Conservation (phyloP, 352 stramenopile genomes). For the Globisporangium cylindrosporum region DNA sequence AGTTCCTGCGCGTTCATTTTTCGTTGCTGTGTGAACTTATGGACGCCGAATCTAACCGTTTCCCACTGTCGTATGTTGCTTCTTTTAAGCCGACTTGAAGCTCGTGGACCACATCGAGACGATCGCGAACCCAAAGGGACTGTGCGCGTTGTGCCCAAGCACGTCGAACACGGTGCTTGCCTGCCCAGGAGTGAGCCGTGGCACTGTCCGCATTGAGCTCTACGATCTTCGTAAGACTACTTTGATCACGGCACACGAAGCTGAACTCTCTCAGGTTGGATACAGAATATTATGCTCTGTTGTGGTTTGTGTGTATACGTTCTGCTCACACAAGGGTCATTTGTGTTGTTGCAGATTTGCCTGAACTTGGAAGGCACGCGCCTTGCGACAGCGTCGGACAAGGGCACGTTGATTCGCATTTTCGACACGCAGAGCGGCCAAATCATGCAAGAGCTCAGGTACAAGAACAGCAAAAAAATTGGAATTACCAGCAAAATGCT, state of each 20-base stretch:
- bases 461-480: background rate
- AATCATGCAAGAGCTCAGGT: constrained; percentile 86
- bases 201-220: constrained; percentile 95
- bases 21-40: background rate
- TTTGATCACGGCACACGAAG: constrained; percentile 96
- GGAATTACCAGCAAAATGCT: background rate
- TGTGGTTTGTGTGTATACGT: background rate
- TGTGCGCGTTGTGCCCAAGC: constrained; percentile 93
- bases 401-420: constrained; percentile 97
- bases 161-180: constrained; percentile 94
- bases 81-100: constrained; percentile 89
- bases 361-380: constrained; percentile 94
- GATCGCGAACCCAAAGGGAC: constrained; percentile 95
- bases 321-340: background rate
- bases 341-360: constrained; percentile 53
- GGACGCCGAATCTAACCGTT: constrained; percentile 1
- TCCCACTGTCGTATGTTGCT: constrained; percentile 10
- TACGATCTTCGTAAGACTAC: constrained; percentile 95
- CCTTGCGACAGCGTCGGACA: constrained; percentile 95
- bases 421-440: constrained; percentile 95
- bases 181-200: constrained; percentile 90
- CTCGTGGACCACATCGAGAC: constrained; percentile 98
- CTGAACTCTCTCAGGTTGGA: constrained; percentile 82
- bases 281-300: background rate
- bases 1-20: constrained; percentile 8